Evolutionary conservation across 164 flowering plant genomes (phyloP).

Genomic region (Annona squamosa): DNA sequence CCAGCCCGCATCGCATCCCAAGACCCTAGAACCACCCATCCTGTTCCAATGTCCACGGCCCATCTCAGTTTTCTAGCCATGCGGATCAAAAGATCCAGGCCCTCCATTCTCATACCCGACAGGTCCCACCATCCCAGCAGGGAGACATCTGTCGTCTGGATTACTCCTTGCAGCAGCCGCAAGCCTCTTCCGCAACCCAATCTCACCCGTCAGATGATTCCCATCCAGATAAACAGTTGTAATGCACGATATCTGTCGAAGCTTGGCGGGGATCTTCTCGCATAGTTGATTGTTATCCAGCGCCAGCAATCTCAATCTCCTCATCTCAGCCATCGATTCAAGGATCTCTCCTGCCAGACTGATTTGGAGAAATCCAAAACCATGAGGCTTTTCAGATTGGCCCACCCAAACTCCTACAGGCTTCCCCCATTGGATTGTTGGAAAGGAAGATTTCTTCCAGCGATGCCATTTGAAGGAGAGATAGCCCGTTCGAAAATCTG

Average conservation of each 20-base stretch:
- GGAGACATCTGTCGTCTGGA: constrained; percentile 60
- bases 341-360: constrained; percentile 62
- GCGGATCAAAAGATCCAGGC: constrained; percentile 7
- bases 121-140: constrained; percentile 29
- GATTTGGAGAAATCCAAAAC: constrained; percentile 56
- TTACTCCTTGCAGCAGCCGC: constrained; percentile 65
- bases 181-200: constrained; percentile 48
- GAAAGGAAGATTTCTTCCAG: constrained; percentile 62
- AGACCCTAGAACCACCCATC: constrained; percentile 21
- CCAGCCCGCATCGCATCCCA: constrained; percentile 15
- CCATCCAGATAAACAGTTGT: constrained; percentile 55
- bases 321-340: constrained; percentile 43
- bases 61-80: constrained; percentile 18
- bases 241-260: constrained; percentile 47
- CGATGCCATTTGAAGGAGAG: constrained; percentile 50
- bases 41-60: constrained; percentile 14
- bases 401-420: constrained; percentile 42
- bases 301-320: constrained; percentile 61
- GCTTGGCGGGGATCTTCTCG: constrained; percentile 45
- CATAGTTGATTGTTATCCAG: constrained; percentile 61
- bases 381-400: constrained; percentile 36
- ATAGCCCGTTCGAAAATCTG: constrained; percentile 61
- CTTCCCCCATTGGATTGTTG: constrained; percentile 63
- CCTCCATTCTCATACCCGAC: constrained; percentile 39
- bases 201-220: constrained; percentile 67